A percentile compares a stretch with the other conserved stretches of the same genome.
Conservation (phyloP, 2,329 filamentous ascomycete genomes). For the Hymenoscyphus fructigenus region DNA sequence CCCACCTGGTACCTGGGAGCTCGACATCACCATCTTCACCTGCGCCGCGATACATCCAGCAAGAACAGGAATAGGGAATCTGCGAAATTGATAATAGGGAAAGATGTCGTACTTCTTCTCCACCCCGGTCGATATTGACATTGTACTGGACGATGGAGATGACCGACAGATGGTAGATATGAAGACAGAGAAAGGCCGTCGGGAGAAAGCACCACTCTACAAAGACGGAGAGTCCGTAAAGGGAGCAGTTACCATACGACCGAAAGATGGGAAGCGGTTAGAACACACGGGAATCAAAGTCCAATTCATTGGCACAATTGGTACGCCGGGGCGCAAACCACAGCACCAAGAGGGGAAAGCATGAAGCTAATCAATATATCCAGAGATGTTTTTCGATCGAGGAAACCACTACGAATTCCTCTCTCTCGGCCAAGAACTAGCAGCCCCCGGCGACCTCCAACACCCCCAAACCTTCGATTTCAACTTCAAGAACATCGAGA, state of each 20-base stretch:
- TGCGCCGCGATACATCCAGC: not conserved
- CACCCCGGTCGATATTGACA: conserved; percentile 97
- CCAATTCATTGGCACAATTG: conserved; percentile 98
- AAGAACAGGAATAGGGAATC: not conserved
- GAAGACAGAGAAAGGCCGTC: conserved; percentile 96
- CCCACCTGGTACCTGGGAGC: not conserved
- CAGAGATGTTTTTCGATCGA: conserved; percentile 99
- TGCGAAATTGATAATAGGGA: not conserved
- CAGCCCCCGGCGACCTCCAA: conserved; percentile 94
- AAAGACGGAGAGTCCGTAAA: conserved; percentile 99
- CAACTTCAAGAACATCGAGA: conserved; percentile 99
- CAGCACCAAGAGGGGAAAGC: not conserved
- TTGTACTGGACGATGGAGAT: conserved; percentile 93
- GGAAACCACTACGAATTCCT: conserved; percentile 99
- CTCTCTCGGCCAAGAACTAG: conserved; percentile 92
- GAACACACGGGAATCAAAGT: conserved; percentile 99
- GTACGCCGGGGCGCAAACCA: conserved; percentile 47
- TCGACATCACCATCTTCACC: conserved; percentile 12
- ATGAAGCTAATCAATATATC: conserved; percentile 17
- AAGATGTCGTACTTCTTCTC: conserved; percentile 97
- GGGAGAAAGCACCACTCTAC: conserved; percentile 94
- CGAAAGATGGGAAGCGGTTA: conserved; percentile 96
- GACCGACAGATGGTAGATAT: conserved; percentile 94
- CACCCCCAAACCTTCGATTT: conserved; percentile 99
- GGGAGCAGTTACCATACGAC: conserved; percentile 89